Evolutionary conservation across 768 basidiomycete species (phyloP), one percentile per base, ranked within the genome.

Genomic region (Panus rudis): DNA sequence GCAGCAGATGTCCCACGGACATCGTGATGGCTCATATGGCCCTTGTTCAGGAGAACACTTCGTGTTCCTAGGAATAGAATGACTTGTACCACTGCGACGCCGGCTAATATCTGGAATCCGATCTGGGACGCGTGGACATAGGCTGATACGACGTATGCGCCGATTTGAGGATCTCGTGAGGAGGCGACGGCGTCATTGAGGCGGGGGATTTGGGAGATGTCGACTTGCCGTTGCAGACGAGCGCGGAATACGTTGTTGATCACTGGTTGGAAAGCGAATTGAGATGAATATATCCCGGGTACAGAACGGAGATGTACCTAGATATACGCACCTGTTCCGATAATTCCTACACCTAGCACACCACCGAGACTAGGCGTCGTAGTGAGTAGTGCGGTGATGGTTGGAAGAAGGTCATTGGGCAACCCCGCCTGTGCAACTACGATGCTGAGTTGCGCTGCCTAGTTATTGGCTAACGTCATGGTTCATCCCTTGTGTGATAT

Each of bases 121-220:
- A 50, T 28, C 16, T 34, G 43, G 33, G 45, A 50, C 26, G 48
- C 48, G 4, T 14, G 38, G 20, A 46, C 45, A 39, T 50, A 50
- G n/a, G 48, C 48, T 3, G 14, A 3, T 3, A 50, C 45, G 30
- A 46, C 39, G 6, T 26, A 28, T 3, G 32, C 3, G 6, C 44
- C 43, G 22, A 37, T 21, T 6, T 31, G 17, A 5, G 48, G 48
- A 30, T 42, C 38, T 25, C 16, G 31, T 6, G 48, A 22, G 14
- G 48, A 43, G 34, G 48, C 28, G 20, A 50, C 48, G 21, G 48
- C 48, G 40, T 50, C 48, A 28, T 50, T 50, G 39, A 50, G 28
- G 48, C 39, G 37, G 4, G 39, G 39, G 20, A 39, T 21, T 21
- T 45, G 30, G 13, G 14, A 22, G 3, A 26, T 6, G 11, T 30